Base-by-base conservation (phyloP, 257 asterid species). In the Salvia miltiorrhiza region DNA sequence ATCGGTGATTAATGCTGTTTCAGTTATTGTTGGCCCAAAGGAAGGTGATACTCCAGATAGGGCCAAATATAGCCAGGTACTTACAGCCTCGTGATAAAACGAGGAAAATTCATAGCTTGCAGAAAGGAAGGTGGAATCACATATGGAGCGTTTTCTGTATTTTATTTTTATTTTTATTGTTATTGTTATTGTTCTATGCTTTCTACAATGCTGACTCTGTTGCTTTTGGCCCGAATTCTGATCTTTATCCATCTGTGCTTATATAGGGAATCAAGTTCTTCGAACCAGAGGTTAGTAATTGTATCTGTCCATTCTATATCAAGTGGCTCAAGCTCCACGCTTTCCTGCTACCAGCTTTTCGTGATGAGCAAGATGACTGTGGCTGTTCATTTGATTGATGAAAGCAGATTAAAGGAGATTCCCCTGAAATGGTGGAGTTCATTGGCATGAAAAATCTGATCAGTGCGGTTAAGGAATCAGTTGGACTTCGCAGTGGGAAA, bases 31-130 rank as follows among this genome's bases (percentile, higher is more conserved):
- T 78, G 97, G 99, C 55, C 99, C 99, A 72, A 93, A 90, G 85
- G 99, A 93, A 83, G 99, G 99, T 60, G 99, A 93, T 83, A 93
- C 99, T 65, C 96, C 96, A 35, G 97, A 93, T 64, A 86, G 97
- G 83, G 96, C 86, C 67, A 93, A 93, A 77, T 93, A 93, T 78
- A 90, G 91, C 80, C 99, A 93, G 94, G 97, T 90, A 79, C 17
- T 44, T 48, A 43, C 16, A 9, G 50, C 41, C 45, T 73, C 66
- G 43, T 60, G 48, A 32, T 35, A 8, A 63, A 37, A 60, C n/a
- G 69, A 26, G 47, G 16, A 59, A 52, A 19, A n/a, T 14, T 61
- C 23, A 4, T 63, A 5, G 48, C 64, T 50, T 17, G 0, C 10
- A 24, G 39, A 24, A 54, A 24, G 37, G 37, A 24, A 26, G 9